phyloP scores from a whole-genome alignment of 2,329 filamentous ascomycete species.

The Lasiodiplodia hormozganensis region DNA sequence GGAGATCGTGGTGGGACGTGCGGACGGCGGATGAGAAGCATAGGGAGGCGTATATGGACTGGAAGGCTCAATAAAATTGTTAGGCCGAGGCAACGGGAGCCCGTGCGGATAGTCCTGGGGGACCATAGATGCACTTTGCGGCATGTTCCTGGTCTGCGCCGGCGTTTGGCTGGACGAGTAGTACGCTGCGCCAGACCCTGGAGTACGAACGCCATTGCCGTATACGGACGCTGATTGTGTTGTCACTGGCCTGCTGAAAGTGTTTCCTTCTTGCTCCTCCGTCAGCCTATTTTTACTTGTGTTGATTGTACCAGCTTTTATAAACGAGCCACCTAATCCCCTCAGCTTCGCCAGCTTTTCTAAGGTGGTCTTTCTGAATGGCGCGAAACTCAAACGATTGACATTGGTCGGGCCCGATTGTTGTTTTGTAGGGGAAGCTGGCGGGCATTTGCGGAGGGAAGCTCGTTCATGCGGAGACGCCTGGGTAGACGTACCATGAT shows the following conservation, averaged over 20 bases:
- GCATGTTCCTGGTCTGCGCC: not conserved
- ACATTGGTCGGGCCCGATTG: not conserved
- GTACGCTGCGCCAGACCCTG: not conserved
- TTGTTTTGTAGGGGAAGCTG: not conserved
- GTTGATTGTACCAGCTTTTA: not conserved
- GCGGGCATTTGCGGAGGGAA: not conserved
- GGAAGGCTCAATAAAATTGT: no score
- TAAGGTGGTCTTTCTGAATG: not conserved
- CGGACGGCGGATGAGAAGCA: not conserved
- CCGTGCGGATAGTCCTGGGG: conserved; percentile 10
- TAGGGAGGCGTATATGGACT: no score
- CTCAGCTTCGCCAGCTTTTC: not conserved
- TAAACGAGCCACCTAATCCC: not conserved
- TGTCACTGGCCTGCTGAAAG: not conserved
- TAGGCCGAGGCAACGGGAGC: not conserved
- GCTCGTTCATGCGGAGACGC: not conserved
- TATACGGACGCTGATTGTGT: not conserved
- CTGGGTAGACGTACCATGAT: conserved; percentile 12
- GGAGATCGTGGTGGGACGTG: not conserved
- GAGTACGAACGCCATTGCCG: not conserved
- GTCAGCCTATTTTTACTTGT: not conserved
- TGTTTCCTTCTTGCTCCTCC: conserved; percentile 1
- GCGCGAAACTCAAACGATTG: not conserved
- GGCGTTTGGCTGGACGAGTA: not conserved
- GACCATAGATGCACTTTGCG: not conserved